phyloP scores from a whole-genome alignment of 805 yeast genomes.

The Myxozyma mucilagina region DNA sequence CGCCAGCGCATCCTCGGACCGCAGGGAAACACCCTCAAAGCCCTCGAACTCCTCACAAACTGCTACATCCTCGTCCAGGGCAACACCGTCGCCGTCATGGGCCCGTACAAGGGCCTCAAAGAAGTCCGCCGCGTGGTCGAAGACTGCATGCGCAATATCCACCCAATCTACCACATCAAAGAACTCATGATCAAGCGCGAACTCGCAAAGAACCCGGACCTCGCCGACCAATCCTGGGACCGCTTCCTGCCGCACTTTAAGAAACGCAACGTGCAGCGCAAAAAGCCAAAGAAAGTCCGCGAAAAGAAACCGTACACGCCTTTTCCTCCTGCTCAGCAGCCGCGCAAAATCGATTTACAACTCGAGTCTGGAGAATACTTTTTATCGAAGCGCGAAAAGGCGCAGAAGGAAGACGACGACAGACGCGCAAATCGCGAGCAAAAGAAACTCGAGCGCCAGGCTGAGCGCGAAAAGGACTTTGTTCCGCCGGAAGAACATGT shows the following conservation, averaged over 20 bases:
- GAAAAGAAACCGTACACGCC: constrained; percentile 87
- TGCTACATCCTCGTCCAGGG: constrained; percentile 97
- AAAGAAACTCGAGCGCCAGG: constrained; percentile 61
- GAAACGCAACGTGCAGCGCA: constrained; percentile 92
- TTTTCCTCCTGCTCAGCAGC: constrained; percentile 97
- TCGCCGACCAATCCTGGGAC: constrained; percentile 95
- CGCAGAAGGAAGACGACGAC: constrained; percentile 65
- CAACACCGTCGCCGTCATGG: constrained; percentile 95
- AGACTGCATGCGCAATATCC: constrained; percentile 95
- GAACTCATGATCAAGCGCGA: constrained; percentile 97
- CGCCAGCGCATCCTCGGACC: constrained; percentile 97
- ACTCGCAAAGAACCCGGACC: constrained; percentile 89
- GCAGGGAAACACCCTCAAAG: constrained; percentile 93
- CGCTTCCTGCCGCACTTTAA: constrained; percentile 94
- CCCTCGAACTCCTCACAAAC: constrained; percentile 89
- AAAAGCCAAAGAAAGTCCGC: constrained; percentile 73
- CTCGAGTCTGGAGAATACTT: constrained; percentile 98
- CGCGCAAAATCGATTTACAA: constrained; percentile 95
- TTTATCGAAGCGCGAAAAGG: constrained; percentile 83
- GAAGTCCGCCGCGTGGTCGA: constrained; percentile 92
- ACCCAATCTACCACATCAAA: constrained; percentile 96
- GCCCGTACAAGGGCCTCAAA: constrained; percentile 89
- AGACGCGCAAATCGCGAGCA: constrained; percentile 78
- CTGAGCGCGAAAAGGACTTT: constrained; percentile 73
- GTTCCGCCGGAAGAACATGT: constrained; percentile 70